Evolutionary conservation across 148 eudicot species (phyloP).

Genomic region (Silene conica): DNA sequence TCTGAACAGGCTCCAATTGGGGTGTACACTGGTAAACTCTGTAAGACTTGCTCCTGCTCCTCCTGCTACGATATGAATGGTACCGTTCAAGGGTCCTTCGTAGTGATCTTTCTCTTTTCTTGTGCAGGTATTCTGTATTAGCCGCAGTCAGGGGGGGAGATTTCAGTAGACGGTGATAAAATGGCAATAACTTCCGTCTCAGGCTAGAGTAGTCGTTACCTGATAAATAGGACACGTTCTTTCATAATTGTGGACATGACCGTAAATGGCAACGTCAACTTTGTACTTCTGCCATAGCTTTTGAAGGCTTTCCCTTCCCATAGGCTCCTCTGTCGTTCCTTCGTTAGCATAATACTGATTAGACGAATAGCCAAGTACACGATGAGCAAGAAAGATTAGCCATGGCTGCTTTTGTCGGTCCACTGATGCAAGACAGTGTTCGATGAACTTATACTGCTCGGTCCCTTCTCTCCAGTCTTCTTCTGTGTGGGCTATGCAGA

Average conservation of each 20-base stretch:
- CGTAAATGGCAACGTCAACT: conserved; percentile 78
- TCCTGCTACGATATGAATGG: conserved; percentile 81
- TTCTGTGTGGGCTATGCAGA: conserved; percentile 89
- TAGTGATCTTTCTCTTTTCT: conserved; percentile 54
- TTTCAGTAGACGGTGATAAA: background rate
- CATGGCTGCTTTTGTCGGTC: conserved; percentile 93
- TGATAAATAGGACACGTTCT: conserved; percentile 90
- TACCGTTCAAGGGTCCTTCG: conserved; percentile 56
- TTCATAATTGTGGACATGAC: conserved; percentile 88
- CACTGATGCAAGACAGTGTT: conserved; percentile 73
- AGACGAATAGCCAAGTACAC: conserved; percentile 87
- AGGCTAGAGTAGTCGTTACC: too few relatives aligned
- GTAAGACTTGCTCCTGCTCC: conserved; percentile 85
- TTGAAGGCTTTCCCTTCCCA: conserved; percentile 94
- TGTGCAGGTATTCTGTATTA: conserved; percentile 66
- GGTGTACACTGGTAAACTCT: conserved; percentile 39
- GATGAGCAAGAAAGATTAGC: conserved; percentile 86
- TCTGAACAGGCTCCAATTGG: conserved; percentile 73
- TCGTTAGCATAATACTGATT: conserved; percentile 40
- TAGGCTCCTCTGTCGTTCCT: conserved; percentile 86
- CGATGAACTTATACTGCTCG: conserved; percentile 80
- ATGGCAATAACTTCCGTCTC: too few relatives aligned
- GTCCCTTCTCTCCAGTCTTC: conserved; percentile 92
- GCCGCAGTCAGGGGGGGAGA: background rate
- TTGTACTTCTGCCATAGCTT: conserved; percentile 93